Conservation (phyloP, 208 protist genomes). For the Acanthamoeba lugdunensis region DNA sequence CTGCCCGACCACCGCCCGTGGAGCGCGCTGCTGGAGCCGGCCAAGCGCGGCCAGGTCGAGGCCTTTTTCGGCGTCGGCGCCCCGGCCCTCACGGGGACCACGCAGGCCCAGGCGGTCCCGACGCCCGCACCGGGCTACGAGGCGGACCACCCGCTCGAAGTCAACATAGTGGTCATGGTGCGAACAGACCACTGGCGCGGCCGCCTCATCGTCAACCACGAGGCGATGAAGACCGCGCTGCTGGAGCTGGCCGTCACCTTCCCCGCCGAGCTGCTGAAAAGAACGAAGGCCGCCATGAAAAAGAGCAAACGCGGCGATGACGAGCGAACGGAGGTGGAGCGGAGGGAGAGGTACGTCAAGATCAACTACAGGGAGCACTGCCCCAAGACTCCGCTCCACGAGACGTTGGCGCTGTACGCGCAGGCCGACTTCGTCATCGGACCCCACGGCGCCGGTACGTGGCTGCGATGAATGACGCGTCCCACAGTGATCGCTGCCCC, state of each 20-base stretch:
- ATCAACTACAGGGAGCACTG: background rate
- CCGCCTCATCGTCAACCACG: constrained; percentile 20
- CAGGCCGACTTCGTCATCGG: constrained; percentile 23
- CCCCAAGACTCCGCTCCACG: background rate
- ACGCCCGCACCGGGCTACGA: background rate
- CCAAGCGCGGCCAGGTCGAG: background rate
- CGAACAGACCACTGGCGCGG: background rate
- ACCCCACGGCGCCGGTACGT: constrained; percentile 25
- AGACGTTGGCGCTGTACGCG: background rate
- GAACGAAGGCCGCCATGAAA: background rate
- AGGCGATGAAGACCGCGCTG: background rate
- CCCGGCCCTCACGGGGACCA: background rate
- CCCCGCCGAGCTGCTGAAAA: background rate
- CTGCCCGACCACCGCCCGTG: constrained; percentile 9
- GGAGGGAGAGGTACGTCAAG: background rate
- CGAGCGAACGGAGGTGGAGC: background rate
- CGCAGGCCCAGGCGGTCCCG: background rate
- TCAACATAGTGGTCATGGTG: background rate
- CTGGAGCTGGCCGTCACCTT: background rate
- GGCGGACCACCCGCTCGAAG: background rate
- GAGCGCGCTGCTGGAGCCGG: background rate
- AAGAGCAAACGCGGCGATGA: too few relatives aligned
- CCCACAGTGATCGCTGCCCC: background rate
- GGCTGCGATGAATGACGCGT: background rate
- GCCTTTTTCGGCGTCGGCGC: background rate